phyloP scores from a whole-genome alignment of 768 basidiomycete species.

The Mycena haematopus region DNA sequence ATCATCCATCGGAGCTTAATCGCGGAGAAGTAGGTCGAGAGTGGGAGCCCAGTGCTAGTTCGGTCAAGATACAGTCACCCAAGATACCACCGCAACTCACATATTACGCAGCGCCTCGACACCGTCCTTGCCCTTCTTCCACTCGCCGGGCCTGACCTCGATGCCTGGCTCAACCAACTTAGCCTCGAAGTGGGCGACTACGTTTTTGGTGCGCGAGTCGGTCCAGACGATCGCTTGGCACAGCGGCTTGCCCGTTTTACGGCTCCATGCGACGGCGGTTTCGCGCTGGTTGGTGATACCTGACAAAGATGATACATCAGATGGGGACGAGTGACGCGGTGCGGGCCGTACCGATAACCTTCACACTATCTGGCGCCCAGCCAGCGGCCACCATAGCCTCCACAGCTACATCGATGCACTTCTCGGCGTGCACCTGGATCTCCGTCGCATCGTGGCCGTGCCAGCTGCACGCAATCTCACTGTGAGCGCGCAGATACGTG shows the following conservation, averaged over 20 bases:
- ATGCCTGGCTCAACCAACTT: constrained; percentile 78
- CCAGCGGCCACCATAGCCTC: constrained; percentile 75
- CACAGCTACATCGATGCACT: constrained; percentile 77
- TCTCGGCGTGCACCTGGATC: constrained; percentile 75
- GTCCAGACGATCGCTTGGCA: constrained; percentile 96
- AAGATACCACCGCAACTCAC: constrained; percentile 47
- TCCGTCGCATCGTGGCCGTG: constrained; percentile 93
- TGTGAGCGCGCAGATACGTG: constrained; percentile 5
- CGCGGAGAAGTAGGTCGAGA: constrained; percentile 98
- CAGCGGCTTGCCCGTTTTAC: constrained; percentile 85
- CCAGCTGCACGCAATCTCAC: constrained; percentile 62
- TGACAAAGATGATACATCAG: constrained; percentile 36
- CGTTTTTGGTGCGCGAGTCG: constrained; percentile 89
- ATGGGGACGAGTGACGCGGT: constrained; percentile 11
- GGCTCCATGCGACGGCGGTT: constrained; percentile 93
- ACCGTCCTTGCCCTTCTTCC: constrained; percentile 76
- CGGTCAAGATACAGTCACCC: constrained; percentile 18
- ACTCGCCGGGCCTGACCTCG: constrained; percentile 67
- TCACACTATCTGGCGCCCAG: constrained; percentile 82
- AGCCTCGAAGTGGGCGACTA: constrained; percentile 80
- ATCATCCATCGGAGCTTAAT: constrained; percentile 98
- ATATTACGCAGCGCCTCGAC: constrained; percentile 68
- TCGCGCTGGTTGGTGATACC: constrained; percentile 98
- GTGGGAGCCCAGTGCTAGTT: constrained; percentile 84
- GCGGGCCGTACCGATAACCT: constrained; percentile 80